Conservation (phyloP, 768 basidiomycete species). For the Suillus decipiens region DNA sequence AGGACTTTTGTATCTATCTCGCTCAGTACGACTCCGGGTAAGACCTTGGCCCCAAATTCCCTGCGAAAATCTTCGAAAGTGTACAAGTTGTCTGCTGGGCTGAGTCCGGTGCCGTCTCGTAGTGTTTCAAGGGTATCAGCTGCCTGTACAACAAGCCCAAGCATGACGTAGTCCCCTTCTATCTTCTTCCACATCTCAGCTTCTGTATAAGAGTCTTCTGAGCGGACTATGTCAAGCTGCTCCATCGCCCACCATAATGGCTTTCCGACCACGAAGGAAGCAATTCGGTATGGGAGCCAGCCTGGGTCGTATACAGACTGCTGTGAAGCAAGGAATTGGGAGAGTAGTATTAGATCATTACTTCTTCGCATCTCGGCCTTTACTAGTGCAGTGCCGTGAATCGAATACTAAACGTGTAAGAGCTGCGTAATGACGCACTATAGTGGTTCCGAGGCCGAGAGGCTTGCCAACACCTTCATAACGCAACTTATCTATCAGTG, state of each 20-base stretch:
- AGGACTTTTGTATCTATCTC: slow-evolving; percentile 69
- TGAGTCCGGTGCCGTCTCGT: slow-evolving; percentile 38
- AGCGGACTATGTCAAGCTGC: slow-evolving; percentile 68
- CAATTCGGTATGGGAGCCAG: slow-evolving; percentile 71
- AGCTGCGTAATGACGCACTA: slow-evolving; percentile 55
- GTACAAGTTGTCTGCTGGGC: slow-evolving; percentile 62
- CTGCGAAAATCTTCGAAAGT: slow-evolving; percentile 58
- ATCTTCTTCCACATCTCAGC: slow-evolving; percentile 52
- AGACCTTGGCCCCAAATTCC: slow-evolving; percentile 49
- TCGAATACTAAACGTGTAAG: slow-evolving; percentile 1
- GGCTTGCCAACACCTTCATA: slow-evolving; percentile 76
- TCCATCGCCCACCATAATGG: slow-evolving; percentile 89
- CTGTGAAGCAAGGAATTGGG: slow-evolving; percentile 55
- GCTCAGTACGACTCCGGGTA: slow-evolving; percentile 50
- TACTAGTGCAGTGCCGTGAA: slow-evolving; percentile 47
- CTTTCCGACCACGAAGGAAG: slow-evolving; percentile 68
- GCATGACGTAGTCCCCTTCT: slow-evolving; percentile 74
- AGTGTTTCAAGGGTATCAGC: slow-evolving; percentile 56
- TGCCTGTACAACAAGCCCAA: slow-evolving; percentile 63
- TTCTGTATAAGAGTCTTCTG: slow-evolving; percentile 54
- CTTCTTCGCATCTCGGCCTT: slow-evolving; percentile 65
- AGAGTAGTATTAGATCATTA: slow-evolving; percentile 47
- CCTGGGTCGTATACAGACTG: slow-evolving; percentile 68
- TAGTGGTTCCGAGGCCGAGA: slow-evolving; percentile 64
- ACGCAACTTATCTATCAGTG: slow-evolving; percentile 59